phyloP scores from a whole-genome alignment of 768 basidiomycete genomes.

The Saitozyma podzolica region DNA sequence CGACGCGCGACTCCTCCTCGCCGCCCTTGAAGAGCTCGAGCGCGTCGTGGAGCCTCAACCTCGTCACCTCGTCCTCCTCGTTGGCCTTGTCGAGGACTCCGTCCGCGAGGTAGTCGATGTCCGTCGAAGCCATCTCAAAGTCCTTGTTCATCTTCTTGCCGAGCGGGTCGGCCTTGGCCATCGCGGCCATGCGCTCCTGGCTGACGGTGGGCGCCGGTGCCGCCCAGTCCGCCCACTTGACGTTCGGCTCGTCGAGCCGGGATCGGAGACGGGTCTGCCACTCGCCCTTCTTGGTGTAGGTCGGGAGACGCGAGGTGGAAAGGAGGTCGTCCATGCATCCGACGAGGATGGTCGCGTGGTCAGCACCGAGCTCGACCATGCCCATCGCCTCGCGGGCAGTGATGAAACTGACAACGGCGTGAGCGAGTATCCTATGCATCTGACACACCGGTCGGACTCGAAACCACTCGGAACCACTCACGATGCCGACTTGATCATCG shows the following conservation, averaged over 20 bases:
- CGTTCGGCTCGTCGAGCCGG: conserved; percentile 25
- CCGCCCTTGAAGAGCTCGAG: conserved; percentile 18
- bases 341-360: conserved; percentile 32
- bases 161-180: conserved; percentile 34
- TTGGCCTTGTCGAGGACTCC: conserved; percentile 40
- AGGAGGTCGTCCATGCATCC: conserved; percentile 21
- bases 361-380: conserved; percentile 36
- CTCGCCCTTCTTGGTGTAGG: conserved; percentile 22
- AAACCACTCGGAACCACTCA: conserved; percentile 7
- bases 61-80: conserved; percentile 36
- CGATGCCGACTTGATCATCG: conserved; percentile 36
- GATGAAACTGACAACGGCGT: conserved; percentile 21
- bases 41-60: conserved; percentile 27
- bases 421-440: too few relatives aligned
- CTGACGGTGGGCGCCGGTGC: conserved; percentile 16
- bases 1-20: conserved; percentile 15
- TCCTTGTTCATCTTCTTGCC: conserved; percentile 21
- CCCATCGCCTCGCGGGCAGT: conserved; percentile 40
- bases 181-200: conserved; percentile 18
- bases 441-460: too few relatives aligned
- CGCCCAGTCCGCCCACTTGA: conserved; percentile 24
- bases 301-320: conserved; percentile 13
- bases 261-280: conserved; percentile 23
- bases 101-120: conserved; percentile 35
- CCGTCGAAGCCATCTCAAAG: conserved; percentile 24